These are phyloP conservation scores for Wickerhamomyces hampshirensis DNA, from an alignment of 805 yeast species.

Conservation along the genomic window DNA sequence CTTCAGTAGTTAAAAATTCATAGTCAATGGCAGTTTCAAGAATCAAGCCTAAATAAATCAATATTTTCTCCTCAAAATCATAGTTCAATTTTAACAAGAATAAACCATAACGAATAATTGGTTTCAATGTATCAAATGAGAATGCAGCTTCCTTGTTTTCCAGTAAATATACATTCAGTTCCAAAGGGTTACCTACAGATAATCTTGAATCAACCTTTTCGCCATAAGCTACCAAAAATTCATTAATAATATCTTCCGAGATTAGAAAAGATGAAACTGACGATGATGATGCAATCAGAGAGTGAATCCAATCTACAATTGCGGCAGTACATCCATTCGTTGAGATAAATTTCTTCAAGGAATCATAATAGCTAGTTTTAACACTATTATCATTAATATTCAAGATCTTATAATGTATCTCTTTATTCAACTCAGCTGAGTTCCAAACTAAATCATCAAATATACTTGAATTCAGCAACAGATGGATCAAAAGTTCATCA, in stretches of 20 bases:
- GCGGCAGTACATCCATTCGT: slow-evolving; percentile 2
- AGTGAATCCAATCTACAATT: slow-evolving; percentile 5
- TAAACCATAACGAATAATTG: slow-evolving; percentile 21
- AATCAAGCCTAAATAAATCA: slow-evolving; percentile 27
- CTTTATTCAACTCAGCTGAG: not conserved
- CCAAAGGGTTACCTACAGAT: slow-evolving; percentile 44
- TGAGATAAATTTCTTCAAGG: slow-evolving; percentile 5
- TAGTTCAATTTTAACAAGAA: slow-evolving; percentile 23
- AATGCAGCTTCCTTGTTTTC: slow-evolving; percentile 7
- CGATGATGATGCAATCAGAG: slow-evolving; percentile 15
- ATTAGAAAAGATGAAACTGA: slow-evolving; percentile 2
- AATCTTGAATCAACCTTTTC: slow-evolving; percentile 31
- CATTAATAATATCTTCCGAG: slow-evolving; percentile 13
- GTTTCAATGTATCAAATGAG: slow-evolving; percentile 12
- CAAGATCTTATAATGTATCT: slow-evolving; percentile 7
- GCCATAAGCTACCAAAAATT: slow-evolving; percentile 26
- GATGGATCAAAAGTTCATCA: slow-evolving; percentile 7
- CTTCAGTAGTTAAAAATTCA: slow-evolving; percentile 26
- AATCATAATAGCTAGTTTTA: slow-evolving; percentile 3
- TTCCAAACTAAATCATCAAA: slow-evolving; percentile 12
- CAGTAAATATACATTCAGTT: slow-evolving; percentile 32
- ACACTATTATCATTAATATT: slow-evolving; percentile 7
- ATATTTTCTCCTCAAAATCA: slow-evolving; percentile 9
- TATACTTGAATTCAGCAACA: slow-evolving; percentile 11
- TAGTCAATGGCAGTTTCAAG: slow-evolving; percentile 36